Base-by-base conservation (phyloP, 164 flowering plant species). In the Macadamia tetraphylla region DNA sequence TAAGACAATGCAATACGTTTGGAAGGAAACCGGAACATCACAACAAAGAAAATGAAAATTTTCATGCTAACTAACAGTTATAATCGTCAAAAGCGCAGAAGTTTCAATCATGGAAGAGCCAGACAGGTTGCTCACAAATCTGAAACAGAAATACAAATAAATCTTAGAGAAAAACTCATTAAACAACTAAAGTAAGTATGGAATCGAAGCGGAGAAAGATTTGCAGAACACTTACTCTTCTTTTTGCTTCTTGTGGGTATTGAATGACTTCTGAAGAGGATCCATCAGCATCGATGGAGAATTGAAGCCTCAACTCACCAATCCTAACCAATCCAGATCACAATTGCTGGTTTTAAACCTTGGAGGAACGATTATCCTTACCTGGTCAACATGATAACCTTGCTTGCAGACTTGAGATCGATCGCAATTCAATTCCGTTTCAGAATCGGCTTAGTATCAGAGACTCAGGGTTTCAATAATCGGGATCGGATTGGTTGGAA, bases 21-120 rank as follows among this genome's bases (percentile, higher is more conserved):
- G 44, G 15, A 61, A 52, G 14, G 32, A 17, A 56, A 42, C 42
- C 49, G 29, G 9, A 10, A 59, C 58, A 51, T 23, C 8, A 31
- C 51, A 64, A 30, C 5, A 6, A 40, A 56, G 0, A 8, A 32
- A 59, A 55, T 30, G 42, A n/a, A 61, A 35, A 2, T 53, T 44
- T 9, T 12, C 44, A 15, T 3, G 40, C 53, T 8, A 31, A 67
- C 79, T 75, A 62, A 88, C 96, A 3, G 95, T 84, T 1, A 84
- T 73, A 11, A 79, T 78, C 0, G 88, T 70, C 17, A 85, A 73
- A 17, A 88, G 84, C 7, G 84, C 77, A 46, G 74, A 78, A 58
- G 88, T 81, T 71, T 92, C 92, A 29, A 89, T 75, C 86, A 87
- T 82, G 9, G 98, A 90, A 57, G 96, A 86, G 78, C 95, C 98